phyloP scores from a whole-genome alignment of 345 rosid genomes.

The rapeseed (Brassica napus) region DNA sequence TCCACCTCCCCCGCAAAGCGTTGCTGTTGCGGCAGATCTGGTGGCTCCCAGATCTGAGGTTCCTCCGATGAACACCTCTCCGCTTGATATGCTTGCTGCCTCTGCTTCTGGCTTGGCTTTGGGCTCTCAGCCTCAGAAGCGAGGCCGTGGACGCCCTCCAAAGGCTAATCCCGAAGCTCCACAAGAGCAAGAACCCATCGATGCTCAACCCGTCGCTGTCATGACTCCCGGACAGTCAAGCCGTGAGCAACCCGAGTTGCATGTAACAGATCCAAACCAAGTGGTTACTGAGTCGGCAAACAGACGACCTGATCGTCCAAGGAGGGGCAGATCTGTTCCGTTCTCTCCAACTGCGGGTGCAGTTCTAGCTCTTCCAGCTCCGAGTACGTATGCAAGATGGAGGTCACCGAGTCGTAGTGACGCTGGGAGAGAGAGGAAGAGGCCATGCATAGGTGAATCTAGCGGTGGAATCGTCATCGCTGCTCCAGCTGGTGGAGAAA shows the following conservation, averaged over 20 bases:
- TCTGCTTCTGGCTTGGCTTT: constrained; percentile 23
- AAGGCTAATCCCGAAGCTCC: constrained; percentile 38
- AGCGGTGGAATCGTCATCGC: not conserved
- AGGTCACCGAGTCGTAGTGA: constrained; percentile 37
- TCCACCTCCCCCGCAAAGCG: not conserved
- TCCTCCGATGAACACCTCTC: not conserved
- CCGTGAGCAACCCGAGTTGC: not conserved
- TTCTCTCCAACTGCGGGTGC: not conserved
- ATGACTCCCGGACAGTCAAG: not conserved
- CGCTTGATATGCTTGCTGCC: not conserved
- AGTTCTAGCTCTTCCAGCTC: not conserved
- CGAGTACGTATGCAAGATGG: constrained; percentile 16
- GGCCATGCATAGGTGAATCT: constrained; percentile 46
- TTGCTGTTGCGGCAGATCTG: constrained; percentile 19
- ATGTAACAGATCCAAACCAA: not conserved
- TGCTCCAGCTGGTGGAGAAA: constrained; percentile 19
- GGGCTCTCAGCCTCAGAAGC: constrained; percentile 42
- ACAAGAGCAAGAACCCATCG: not conserved
- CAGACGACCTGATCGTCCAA: constrained; percentile 54
- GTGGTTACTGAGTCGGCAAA: not conserved
- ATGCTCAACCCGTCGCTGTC: not conserved
- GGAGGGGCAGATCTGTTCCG: constrained; percentile 35
- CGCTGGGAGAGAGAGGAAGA: constrained; percentile 38
- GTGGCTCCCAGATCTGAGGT: constrained; percentile 33
- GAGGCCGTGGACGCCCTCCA: constrained; percentile 67